A percentile compares a stretch with the other conserved stretches of the same genome.
These are phyloP conservation scores for Thozetella sp. DNA, from an alignment of 495 filamentous ascomycete species.

Conservation along the genomic window DNA sequence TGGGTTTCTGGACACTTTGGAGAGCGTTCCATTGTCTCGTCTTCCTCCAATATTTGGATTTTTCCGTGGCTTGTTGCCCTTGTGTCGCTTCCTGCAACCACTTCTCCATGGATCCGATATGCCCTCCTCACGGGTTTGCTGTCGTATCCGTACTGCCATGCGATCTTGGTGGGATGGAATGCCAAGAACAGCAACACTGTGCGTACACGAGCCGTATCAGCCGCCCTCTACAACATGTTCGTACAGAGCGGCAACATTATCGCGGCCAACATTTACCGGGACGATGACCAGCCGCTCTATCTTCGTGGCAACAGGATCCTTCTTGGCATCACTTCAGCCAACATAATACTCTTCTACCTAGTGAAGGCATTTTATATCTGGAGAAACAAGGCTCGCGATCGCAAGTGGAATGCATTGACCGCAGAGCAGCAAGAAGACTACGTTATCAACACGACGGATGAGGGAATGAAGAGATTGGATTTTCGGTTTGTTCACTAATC, in stretches of 20 bases:
- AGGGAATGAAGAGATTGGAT: constrained; percentile 28
- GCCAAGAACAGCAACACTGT: constrained; percentile 63
- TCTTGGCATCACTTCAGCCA: constrained; percentile 43
- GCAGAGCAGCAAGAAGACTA: constrained; percentile 35
- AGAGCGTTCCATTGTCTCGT: constrained; percentile 54
- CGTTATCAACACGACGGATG: constrained; percentile 21
- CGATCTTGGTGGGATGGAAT: constrained; percentile 62
- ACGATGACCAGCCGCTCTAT: constrained; percentile 57
- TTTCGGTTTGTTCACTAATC: constrained; percentile 27
- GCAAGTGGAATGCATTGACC: constrained; percentile 37
- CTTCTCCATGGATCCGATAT: constrained; percentile 54
- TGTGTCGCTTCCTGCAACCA: constrained; percentile 33
- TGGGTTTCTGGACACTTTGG: constrained; percentile 56
- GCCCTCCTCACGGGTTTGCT: constrained; percentile 51
- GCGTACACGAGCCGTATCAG: constrained; percentile 62
- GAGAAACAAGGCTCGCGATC: constrained; percentile 31
- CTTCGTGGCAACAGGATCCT: constrained; percentile 50
- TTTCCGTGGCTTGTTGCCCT: constrained; percentile 56
- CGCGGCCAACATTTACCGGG: constrained; percentile 54
- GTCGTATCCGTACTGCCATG: constrained; percentile 64
- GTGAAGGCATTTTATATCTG: constrained; percentile 41
- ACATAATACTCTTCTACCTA: constrained; percentile 30
- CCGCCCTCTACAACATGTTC: constrained; percentile 49
- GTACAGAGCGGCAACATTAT: constrained; percentile 52
- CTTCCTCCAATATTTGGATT: constrained; percentile 56